A percentile compares a stretch with the other conserved stretches of the same genome.
Evolutionary conservation across 768 basidiomycete genomes (phyloP).

Genomic region (Roridomyces roridus): DNA sequence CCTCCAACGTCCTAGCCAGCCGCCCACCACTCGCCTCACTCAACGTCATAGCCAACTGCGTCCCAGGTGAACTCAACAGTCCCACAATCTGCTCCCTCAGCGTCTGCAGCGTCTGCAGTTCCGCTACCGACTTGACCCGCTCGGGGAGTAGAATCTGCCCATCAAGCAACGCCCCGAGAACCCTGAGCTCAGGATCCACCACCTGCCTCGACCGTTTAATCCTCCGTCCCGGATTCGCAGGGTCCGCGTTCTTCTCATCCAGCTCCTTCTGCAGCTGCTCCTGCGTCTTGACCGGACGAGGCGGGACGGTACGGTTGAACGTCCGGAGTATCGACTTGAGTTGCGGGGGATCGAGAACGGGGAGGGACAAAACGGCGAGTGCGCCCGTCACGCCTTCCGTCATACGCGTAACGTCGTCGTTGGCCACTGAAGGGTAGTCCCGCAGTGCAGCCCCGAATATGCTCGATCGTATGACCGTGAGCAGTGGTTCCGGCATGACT

Average conservation of each 20-base stretch:
- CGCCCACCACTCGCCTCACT: slow-evolving; percentile 72
- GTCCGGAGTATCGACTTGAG: slow-evolving; percentile 69
- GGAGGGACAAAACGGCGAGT: slow-evolving; percentile 69
- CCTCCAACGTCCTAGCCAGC: slow-evolving; percentile 76
- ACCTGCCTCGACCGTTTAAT: slow-evolving; percentile 62
- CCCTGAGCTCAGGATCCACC: slow-evolving; percentile 67
- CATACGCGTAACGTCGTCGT: slow-evolving; percentile 55
- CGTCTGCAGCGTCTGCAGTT: slow-evolving; percentile 79
- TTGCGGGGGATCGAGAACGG: slow-evolving; percentile 75
- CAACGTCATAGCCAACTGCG: slow-evolving; percentile 74
- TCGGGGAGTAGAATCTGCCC: slow-evolving; percentile 68
- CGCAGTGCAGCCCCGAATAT: slow-evolving; percentile 82
- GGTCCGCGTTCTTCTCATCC: slow-evolving; percentile 65
- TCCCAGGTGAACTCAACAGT: slow-evolving; percentile 74
- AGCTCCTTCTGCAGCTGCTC: slow-evolving; percentile 56
- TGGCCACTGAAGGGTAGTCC: slow-evolving; percentile 59
- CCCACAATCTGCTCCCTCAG: slow-evolving; percentile 87
- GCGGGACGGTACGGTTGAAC: slow-evolving; percentile 71
- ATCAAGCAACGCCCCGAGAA: slow-evolving; percentile 85
- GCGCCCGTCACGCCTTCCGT: slow-evolving; percentile 62
- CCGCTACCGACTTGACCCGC: slow-evolving; percentile 66
- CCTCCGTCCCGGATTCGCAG: slow-evolving; percentile 72
- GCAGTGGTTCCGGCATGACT: slow-evolving; percentile 47
- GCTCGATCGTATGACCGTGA: slow-evolving; percentile 78
- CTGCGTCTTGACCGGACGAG: slow-evolving; percentile 56